Conservation (phyloP, 1,139 yeast species). For the Insectozyma bohioensis region DNA sequence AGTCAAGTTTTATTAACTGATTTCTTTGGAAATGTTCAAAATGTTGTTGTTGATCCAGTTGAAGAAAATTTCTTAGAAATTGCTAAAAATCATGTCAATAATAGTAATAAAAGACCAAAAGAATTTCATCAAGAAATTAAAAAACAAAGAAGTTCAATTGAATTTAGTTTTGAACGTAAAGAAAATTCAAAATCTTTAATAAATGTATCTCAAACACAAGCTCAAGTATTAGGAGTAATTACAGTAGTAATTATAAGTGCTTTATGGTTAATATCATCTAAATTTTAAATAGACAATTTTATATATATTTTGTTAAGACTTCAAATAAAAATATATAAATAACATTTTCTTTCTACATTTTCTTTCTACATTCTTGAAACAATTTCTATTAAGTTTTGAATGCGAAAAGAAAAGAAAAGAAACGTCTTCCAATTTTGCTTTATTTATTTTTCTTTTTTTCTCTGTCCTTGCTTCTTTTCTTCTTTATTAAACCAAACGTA, state of each 20-base stretch:
- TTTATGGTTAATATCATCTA: conserved; percentile 23
- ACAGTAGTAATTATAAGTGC: conserved; percentile 20
- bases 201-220: conserved; percentile 16
- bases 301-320: too few relatives aligned
- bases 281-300: too few relatives aligned
- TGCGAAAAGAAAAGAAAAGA: too few relatives aligned
- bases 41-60: conserved; percentile 70
- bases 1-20: conserved; percentile 80
- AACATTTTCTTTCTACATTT: too few relatives aligned
- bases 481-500: too few relatives aligned
- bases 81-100: conserved; percentile 1
- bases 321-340: too few relatives aligned
- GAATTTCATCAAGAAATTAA: not conserved
- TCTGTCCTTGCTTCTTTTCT: too few relatives aligned
- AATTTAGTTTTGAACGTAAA: conserved; percentile 15
- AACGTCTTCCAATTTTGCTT: too few relatives aligned
- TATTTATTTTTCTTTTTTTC: too few relatives aligned
- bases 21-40: conserved; percentile 92
- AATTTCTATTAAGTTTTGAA: too few relatives aligned
- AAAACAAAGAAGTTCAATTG: conserved; percentile 7
- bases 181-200: conserved; percentile 12
- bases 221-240: conserved; percentile 17
- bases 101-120: not conserved
- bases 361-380: too few relatives aligned
- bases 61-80: conserved; percentile 34